Base-by-base conservation (phyloP, 345 rosid species). In the Cardamine chenopodiifolia region DNA sequence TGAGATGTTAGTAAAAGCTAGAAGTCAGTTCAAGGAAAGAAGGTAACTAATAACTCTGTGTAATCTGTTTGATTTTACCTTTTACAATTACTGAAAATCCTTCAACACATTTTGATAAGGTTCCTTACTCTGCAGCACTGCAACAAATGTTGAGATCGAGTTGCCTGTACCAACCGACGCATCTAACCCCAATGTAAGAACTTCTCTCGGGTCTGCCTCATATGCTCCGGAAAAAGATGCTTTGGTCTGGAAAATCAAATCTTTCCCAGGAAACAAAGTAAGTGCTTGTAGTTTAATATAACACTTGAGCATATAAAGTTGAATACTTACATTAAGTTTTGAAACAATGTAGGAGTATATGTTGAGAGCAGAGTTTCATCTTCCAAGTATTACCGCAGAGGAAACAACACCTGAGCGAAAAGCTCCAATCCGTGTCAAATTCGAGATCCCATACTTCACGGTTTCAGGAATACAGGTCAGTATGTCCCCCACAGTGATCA, bases 371-470 rank as follows among this genome's bases (percentile, higher is more conserved):
- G 97, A 93, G 76, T 89, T 93, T 69, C 80, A 84, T 77, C 96
- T 93, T 82, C 97, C 98, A 49, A 93, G 93, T 59, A 82, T 93
- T 77, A 85, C 92, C 28, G 89, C 86, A 12, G 98, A 93, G 80
- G 98, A 93, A 80, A 87, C 85, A 59, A 74, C 77, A 10, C 91
- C 95, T 14, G 93, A 89, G 82, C 85, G 96, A 71, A 93, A 89
- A 81, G 96, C 96, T 77, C 98, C 98, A 0, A 85, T 93, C 39
- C 88, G 97, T 20, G 96, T 93, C 73, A 93, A 88, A 86, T 93
- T 93, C 45, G 98, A 93, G 85, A 93, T 93, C 57, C 98, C 97
- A 32, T 90, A 93, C 66, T 93, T 93, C 83, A 93, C 93, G 18
- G 94, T 93, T 61, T 93, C 98, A 13, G 98, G 98, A 66, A 85